Base-by-base conservation (phyloP, 2,329 filamentous ascomycete species). In the Aspergillus uvarum region DNA sequence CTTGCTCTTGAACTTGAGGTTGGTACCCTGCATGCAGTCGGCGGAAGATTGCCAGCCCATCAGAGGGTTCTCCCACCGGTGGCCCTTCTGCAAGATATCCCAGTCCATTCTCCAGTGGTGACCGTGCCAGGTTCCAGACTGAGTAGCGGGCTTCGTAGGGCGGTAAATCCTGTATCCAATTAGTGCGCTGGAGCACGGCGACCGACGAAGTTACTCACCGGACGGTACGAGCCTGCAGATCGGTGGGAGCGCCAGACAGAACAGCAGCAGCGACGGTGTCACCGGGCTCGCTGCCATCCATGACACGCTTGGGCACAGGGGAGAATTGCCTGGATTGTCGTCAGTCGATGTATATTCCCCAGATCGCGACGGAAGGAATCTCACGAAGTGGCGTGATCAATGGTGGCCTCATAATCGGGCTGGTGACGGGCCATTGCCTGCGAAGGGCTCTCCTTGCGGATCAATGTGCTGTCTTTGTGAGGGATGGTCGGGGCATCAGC, bases 31-130 rank as follows among this genome's bases (percentile, higher is more conserved):
- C 92, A 99, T 95, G 74, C 87, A 87, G 78, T 99, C 95, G 58
- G 85, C 94, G 19, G 92, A 96, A 24, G 94, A 98, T 76, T 97
- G 93, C 96, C 96, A 99, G 62, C 95, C 95, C 87, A 99, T 99
- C 76, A 99, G 80, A 51, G 90, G 91, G 80, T 99, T 99, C 82
- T 99, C 95, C 96, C 95, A 99, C 70, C 95, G 87, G 79, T 97
- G 91, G 63, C 95, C 95, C 81, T 96, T 97, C 70, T 84, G 80
- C 32, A 98, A 83, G 52, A 96, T 87, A 76, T 99, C 95, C 95
- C 95, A 99, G 77, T 99, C 95, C 92, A 99, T 96, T 54, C 93
- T 89, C 95, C 95, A 99, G 72, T 89, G 86, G 74, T 90, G 87
- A 58, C 85, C 81, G 74, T 91, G 88, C 90, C 91, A 96, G 70